These are phyloP conservation scores for Ceratobasidium sp. DNA, from an alignment of 1,284 basidiomycete species.

Conservation along the genomic window DNA sequence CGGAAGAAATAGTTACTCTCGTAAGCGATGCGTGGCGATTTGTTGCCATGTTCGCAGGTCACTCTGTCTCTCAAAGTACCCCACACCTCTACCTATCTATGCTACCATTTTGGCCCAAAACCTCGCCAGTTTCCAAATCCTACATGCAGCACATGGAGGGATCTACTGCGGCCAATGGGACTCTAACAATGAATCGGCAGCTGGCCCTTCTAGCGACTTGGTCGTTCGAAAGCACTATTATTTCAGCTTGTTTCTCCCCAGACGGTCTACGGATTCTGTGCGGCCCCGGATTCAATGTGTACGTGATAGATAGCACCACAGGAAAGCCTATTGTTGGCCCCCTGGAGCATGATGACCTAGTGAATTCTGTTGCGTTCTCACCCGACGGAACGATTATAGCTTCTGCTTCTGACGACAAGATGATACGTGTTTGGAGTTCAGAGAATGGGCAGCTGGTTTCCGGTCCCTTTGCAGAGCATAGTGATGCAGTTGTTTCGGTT, in stretches of 20 bases:
- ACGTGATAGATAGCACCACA: neutral
- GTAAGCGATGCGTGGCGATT: neutral
- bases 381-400: too few relatives aligned
- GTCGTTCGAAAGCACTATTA: neutral
- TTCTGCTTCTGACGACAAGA: too few relatives aligned
- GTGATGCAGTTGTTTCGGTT: neutral
- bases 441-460: neutral
- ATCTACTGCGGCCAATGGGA: too few relatives aligned
- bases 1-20: neutral
- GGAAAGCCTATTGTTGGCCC: neutral
- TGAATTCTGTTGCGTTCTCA: neutral
- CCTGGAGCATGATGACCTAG: neutral
- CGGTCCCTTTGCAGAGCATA: neutral
- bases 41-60: neutral
- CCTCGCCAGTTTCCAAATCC: too few relatives aligned
- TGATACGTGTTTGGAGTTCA: neutral
- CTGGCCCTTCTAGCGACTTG: neutral
- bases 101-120: too few relatives aligned
- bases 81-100: too few relatives aligned
- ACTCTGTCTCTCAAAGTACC: too few relatives aligned
- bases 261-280: slow-evolving; percentile 2
- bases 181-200: neutral
- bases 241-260: neutral
- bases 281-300: neutral
- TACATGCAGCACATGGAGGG: too few relatives aligned